A percentile compares a stretch with the other conserved stretches of the same genome.
These are phyloP conservation scores for Salvia rosmarinus DNA, from an alignment of 257 asterid genomes.

Conservation along the genomic window DNA sequence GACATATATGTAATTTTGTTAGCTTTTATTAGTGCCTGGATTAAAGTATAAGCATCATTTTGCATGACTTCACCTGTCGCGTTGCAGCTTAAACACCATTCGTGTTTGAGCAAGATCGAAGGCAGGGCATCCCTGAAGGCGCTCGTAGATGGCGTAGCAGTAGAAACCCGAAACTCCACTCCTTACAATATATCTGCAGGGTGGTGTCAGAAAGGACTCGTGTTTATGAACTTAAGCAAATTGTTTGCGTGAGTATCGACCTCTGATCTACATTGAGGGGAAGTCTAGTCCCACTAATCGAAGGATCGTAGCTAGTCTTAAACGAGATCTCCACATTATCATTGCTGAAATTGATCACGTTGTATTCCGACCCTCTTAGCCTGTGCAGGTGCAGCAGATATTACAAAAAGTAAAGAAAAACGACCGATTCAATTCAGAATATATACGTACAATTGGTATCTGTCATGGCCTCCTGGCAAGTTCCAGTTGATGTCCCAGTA, in stretches of 20 bases:
- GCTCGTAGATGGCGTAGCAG: constrained; percentile 56
- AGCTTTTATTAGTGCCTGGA: too few species aligned
- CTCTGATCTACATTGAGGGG: constrained; percentile 56
- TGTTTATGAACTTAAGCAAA: too few species aligned
- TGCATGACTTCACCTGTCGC: constrained; percentile 43
- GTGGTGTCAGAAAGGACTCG: too few species aligned
- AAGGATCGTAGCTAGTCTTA: constrained; percentile 48
- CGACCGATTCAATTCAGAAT: background rate
- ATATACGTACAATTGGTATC: constrained; percentile 51
- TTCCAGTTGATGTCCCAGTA: constrained; percentile 70
- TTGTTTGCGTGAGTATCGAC: constrained; percentile 17
- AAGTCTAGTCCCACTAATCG: constrained; percentile 39
- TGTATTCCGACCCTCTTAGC: constrained; percentile 56
- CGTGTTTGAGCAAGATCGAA: constrained; percentile 59
- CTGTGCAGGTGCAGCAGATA: too few species aligned
- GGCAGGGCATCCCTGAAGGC: constrained; percentile 45
- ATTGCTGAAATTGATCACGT: constrained; percentile 46
- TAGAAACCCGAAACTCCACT: constrained; percentile 61
- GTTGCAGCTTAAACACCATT: constrained; percentile 50
- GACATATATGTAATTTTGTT: too few species aligned
- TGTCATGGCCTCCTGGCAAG: constrained; percentile 54
- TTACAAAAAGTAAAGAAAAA: too few species aligned
- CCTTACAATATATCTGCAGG: constrained; percentile 51
- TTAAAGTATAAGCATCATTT: too few species aligned
- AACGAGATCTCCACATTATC: constrained; percentile 59